Conservation (phyloP, 1,139 yeast genomes). For the Wickerhamomyces sp. region DNA sequence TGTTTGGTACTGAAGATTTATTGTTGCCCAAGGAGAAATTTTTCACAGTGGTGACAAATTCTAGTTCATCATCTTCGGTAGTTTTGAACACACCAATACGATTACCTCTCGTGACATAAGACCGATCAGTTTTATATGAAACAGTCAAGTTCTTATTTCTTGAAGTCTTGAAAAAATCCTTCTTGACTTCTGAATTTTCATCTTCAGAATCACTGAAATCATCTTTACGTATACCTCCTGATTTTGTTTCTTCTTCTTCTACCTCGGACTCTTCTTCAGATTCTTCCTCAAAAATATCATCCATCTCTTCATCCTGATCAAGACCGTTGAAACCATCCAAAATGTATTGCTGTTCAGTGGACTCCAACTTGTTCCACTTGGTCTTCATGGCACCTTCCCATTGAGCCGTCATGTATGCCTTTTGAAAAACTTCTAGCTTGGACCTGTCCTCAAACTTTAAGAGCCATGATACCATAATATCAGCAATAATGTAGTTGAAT, state of each 20-base stretch:
- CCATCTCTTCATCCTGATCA: constrained; percentile 32
- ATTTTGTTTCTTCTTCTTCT: constrained; percentile 21
- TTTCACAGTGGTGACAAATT: constrained; percentile 63
- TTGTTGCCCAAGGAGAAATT: constrained; percentile 54
- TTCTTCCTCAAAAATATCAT: constrained; percentile 28
- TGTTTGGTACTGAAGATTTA: constrained; percentile 46
- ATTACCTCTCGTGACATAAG: constrained; percentile 76
- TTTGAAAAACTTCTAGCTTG: constrained; percentile 47
- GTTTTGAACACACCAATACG: constrained; percentile 76
- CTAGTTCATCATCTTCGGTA: constrained; percentile 43
- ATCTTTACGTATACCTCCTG: constrained; percentile 22
- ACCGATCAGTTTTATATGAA: constrained; percentile 63
- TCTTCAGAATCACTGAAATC: constrained; percentile 21
- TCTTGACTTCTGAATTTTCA: constrained; percentile 19
- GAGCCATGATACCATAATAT: constrained; percentile 53
- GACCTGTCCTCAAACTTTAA: constrained; percentile 44
- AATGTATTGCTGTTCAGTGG: constrained; percentile 44
- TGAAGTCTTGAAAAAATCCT: constrained; percentile 27
- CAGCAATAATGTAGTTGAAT: constrained; percentile 47
- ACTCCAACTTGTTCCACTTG: constrained; percentile 42
- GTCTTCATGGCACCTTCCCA: constrained; percentile 58
- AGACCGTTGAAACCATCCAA: constrained; percentile 39
- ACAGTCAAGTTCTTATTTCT: constrained; percentile 64
- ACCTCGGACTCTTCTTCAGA: constrained; percentile 21
- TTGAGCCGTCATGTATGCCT: constrained; percentile 42